These are phyloP conservation scores for Peribolospora kevripleyi DNA, from an alignment of 768 basidiomycete species.

Conservation along the genomic window DNA sequence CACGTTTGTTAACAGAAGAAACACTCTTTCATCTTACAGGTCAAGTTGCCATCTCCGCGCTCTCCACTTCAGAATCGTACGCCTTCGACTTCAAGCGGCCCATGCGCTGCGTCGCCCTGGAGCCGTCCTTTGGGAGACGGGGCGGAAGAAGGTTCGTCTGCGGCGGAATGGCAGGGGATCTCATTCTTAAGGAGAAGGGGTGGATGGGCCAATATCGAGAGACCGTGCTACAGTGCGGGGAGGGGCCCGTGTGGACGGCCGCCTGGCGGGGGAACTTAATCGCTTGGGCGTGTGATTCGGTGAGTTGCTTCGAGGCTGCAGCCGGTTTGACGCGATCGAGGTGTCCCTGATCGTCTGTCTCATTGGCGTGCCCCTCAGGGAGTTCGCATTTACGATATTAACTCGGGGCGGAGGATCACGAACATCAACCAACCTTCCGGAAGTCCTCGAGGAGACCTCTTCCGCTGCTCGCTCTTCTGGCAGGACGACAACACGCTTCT, in stretches of 20 bases:
- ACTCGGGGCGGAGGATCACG: constrained; percentile 48
- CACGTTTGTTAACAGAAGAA: not conserved
- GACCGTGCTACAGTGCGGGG: constrained; percentile 32
- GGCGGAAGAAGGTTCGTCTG: constrained; percentile 58
- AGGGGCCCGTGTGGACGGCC: constrained; percentile 84
- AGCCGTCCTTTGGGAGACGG: constrained; percentile 65
- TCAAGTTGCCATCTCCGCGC: constrained; percentile 66
- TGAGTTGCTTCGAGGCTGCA: constrained; percentile 19
- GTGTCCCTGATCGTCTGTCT: not conserved
- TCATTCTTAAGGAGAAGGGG: constrained; percentile 78
- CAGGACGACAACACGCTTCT: constrained; percentile 74
- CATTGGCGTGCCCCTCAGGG: constrained; percentile 29
- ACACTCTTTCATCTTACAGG: constrained; percentile 26
- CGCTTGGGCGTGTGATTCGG: constrained; percentile 87
- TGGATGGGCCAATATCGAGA: constrained; percentile 81
- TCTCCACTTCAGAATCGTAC: constrained; percentile 54
- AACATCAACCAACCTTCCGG: constrained; percentile 60
- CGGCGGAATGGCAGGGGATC: constrained; percentile 68
- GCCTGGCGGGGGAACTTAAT: constrained; percentile 67
- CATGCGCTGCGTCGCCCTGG: constrained; percentile 66
- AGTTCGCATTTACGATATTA: constrained; percentile 75
- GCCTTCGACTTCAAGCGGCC: constrained; percentile 77
- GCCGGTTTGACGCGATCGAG: not conserved
- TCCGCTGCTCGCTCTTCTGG: constrained; percentile 80
- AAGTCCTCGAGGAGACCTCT: constrained; percentile 76